These are phyloP conservation scores for Gyrodon lividus DNA, from an alignment of 768 basidiomycete genomes.

Conservation along the genomic window DNA sequence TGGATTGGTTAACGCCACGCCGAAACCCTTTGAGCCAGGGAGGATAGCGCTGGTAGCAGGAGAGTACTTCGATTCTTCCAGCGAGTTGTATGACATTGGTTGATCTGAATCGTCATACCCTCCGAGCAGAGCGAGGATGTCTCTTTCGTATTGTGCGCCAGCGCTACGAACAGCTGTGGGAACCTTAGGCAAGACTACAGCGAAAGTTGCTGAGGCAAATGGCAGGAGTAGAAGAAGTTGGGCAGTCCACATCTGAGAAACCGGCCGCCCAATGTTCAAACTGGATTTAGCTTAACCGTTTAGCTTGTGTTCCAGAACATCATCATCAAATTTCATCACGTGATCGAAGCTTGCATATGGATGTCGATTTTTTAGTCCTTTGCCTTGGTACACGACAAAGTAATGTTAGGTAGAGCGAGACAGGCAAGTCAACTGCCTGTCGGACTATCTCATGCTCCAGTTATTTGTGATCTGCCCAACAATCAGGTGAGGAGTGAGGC, in stretches of 20 bases:
- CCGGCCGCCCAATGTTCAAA: background rate
- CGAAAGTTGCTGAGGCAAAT: background rate
- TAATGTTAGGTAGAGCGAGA: no score
- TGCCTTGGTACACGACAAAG: no score
- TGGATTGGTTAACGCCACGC: background rate
- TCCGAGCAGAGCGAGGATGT: slow-evolving; percentile 19
- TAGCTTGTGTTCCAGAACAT: no score
- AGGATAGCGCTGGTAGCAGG: background rate
- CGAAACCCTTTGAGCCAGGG: background rate
- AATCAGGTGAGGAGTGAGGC: no score
- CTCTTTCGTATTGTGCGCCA: background rate
- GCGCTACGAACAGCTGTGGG: background rate
- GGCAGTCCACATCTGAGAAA: background rate
- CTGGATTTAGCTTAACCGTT: no score
- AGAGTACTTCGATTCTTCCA: background rate
- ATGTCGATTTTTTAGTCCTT: no score
- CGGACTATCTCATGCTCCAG: no score
- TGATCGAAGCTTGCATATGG: no score
- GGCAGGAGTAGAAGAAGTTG: slow-evolving; percentile 2
- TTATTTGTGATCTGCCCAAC: no score
- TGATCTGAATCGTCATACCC: background rate
- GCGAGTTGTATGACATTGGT: background rate
- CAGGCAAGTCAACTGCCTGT: no score
- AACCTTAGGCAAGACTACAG: slow-evolving; percentile 1
- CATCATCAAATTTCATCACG: no score